A percentile compares a stretch with the other conserved stretches of the same genome.
These are phyloP conservation scores for Lasiosphaeris hirsuta DNA, from an alignment of 495 filamentous ascomycete genomes.

Conservation along the genomic window DNA sequence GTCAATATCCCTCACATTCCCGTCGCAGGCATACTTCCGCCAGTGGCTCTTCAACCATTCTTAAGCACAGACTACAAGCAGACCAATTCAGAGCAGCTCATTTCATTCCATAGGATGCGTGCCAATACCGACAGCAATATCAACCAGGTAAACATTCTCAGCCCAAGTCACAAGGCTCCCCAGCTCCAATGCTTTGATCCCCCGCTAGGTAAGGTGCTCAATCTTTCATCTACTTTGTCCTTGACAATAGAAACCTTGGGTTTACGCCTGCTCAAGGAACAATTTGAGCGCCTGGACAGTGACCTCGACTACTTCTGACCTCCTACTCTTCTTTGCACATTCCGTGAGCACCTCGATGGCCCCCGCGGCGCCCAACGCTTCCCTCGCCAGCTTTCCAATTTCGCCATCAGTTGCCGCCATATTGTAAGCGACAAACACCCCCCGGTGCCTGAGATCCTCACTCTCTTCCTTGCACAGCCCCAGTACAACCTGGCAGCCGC, in stretches of 20 bases:
- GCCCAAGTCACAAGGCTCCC: not conserved
- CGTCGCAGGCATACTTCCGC: no score
- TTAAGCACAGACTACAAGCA: not conserved
- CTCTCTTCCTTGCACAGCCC: constrained; percentile 71
- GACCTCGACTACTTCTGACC: constrained; percentile 60
- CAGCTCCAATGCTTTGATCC: constrained; percentile 3
- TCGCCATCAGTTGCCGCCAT: constrained; percentile 52
- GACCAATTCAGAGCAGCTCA: not conserved
- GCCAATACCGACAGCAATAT: no score
- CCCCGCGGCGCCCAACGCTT: constrained; percentile 43
- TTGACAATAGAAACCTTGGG: not conserved
- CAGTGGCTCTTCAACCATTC: not conserved
- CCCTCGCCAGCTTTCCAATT: constrained; percentile 46
- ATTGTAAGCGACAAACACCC: constrained; percentile 70
- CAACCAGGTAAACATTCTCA: not conserved
- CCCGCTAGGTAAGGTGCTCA: not conserved
- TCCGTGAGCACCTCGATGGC: constrained; percentile 60
- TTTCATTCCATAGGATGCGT: not conserved
- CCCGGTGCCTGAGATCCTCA: constrained; percentile 72
- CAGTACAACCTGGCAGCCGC: constrained; percentile 68
- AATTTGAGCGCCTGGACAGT: constrained; percentile 61
- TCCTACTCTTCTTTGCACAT: constrained; percentile 61
- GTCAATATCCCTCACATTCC: no score
- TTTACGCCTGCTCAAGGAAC: constrained; percentile 41
- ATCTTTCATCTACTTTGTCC: not conserved